These are phyloP conservation scores for Coniochaeta sp. DNA, from an alignment of 2,329 filamentous ascomycete genomes.

Conservation along the genomic window DNA sequence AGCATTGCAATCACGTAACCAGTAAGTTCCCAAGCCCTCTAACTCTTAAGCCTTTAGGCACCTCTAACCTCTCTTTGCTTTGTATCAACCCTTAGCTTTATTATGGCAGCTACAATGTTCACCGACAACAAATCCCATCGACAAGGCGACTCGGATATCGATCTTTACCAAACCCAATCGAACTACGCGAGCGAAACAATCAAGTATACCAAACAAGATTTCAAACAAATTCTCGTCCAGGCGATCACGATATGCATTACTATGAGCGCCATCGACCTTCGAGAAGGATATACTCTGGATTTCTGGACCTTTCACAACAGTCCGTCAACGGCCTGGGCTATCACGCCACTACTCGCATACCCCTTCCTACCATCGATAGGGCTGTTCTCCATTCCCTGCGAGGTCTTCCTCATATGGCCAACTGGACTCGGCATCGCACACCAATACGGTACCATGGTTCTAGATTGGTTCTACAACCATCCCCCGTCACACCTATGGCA, in stretches of 20 bases:
- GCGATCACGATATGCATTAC: not conserved
- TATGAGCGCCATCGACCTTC: not conserved
- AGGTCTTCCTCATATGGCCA: conserved; percentile 1
- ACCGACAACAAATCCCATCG: not conserved
- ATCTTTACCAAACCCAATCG: not conserved
- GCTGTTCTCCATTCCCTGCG: conserved; percentile 1
- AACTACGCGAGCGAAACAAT: not conserved
- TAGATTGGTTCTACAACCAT: not conserved
- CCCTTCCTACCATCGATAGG: not conserved
- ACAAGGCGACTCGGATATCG: not conserved
- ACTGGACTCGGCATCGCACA: not conserved
- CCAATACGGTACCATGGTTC: not conserved
- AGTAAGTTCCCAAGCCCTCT: no score
- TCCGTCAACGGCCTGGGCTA: conserved; percentile 3
- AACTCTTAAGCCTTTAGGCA: no score
- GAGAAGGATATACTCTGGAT: not conserved
- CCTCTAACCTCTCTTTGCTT: no score
- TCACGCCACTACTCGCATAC: not conserved
- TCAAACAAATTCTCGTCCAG: not conserved
- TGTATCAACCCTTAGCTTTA: not conserved
- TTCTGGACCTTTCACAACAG: conserved; percentile 1
- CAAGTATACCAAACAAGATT: not conserved
- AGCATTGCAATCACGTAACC: no score
- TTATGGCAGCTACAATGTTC: conserved; percentile 3
- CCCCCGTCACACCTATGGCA: not conserved